phyloP scores from a whole-genome alignment of 2,329 filamentous ascomycete genomes.

The Epichloe typhina region DNA sequence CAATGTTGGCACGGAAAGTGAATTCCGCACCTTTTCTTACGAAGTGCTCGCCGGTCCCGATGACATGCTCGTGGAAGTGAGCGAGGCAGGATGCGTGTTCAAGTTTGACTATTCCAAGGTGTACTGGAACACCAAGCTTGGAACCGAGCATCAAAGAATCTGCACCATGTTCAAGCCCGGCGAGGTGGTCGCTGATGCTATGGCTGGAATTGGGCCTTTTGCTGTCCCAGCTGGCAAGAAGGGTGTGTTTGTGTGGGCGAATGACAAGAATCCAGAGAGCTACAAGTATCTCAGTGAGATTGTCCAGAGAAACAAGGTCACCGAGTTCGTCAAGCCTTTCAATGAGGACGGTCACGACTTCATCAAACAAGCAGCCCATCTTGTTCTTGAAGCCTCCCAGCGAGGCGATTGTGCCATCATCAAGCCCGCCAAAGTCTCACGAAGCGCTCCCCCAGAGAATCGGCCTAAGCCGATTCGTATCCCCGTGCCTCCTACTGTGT shows the following conservation, averaged over 20 bases:
- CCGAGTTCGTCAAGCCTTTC: constrained; percentile 61
- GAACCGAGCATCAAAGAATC: constrained; percentile 76
- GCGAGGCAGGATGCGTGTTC: constrained; percentile 76
- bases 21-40: constrained; percentile 86
- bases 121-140: constrained; percentile 92
- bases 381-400: constrained; percentile 37
- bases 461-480: constrained; percentile 26
- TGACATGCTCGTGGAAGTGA: constrained; percentile 71
- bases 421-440: constrained; percentile 25
- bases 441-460: constrained; percentile 22
- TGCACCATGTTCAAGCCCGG: constrained; percentile 65
- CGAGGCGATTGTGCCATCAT: constrained; percentile 42
- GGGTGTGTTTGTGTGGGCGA: constrained; percentile 86
- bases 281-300: constrained; percentile 59
- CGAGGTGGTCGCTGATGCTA: constrained; percentile 87
- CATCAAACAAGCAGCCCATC: constrained; percentile 56
- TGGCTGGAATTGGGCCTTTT: constrained; percentile 95
- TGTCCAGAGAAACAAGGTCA: constrained; percentile 63
- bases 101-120: constrained; percentile 90
- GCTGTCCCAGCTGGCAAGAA: constrained; percentile 84
- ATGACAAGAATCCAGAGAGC: constrained; percentile 91
- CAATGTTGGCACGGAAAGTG: constrained; percentile 70
- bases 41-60: constrained; percentile 75
- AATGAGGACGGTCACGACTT: constrained; percentile 74
- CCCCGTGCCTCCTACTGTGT: constrained; percentile 58